Evolutionary conservation across 306 rosid species (phyloP).

Genomic region (Vicia villosa): DNA sequence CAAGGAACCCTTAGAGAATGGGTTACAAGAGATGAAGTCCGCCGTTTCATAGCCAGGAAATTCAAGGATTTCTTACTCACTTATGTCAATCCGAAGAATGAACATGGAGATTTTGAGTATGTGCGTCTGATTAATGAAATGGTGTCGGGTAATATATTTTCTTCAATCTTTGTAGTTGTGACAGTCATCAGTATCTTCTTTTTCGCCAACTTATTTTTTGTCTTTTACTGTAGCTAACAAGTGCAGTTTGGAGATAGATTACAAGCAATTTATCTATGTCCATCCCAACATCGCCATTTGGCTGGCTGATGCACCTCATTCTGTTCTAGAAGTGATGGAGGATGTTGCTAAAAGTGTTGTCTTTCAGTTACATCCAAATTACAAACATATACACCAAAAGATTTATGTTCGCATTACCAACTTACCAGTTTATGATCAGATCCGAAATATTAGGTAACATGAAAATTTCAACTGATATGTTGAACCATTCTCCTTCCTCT

Average conservation of each 20-base stretch:
- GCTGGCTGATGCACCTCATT: conserved; percentile 99
- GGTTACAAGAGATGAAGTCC: conserved; percentile 97
- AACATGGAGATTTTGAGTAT: conserved; percentile 69
- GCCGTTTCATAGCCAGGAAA: conserved; percentile 87
- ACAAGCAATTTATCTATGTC: conserved; percentile 86
- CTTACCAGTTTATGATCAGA: conserved; percentile 93
- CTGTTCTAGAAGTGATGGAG: conserved; percentile 98
- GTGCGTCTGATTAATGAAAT: conserved; percentile 89
- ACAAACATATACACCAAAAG: conserved; percentile 82
- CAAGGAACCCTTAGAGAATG: conserved; percentile 96
- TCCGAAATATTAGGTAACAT: conserved; percentile 89
- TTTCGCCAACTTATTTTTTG: background rate
- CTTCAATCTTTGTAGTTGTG: background rate
- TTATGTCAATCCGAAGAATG: conserved; percentile 74
- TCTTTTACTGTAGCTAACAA: conserved; percentile 66
- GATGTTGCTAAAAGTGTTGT: conserved; percentile 93
- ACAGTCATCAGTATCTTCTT: background rate
- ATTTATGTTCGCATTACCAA: conserved; percentile 89
- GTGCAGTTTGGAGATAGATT: conserved; percentile 96
- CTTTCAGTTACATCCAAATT: conserved; percentile 81
- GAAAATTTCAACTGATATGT: background rate
- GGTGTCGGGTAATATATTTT: conserved; percentile 72
- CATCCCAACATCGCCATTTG: conserved; percentile 99
- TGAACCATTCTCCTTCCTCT: conserved; percentile 1
- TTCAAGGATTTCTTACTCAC: conserved; percentile 83